Evolutionary conservation across 2,329 filamentous ascomycete genomes (phyloP).

Genomic region (Amesomyces nigricolor): DNA sequence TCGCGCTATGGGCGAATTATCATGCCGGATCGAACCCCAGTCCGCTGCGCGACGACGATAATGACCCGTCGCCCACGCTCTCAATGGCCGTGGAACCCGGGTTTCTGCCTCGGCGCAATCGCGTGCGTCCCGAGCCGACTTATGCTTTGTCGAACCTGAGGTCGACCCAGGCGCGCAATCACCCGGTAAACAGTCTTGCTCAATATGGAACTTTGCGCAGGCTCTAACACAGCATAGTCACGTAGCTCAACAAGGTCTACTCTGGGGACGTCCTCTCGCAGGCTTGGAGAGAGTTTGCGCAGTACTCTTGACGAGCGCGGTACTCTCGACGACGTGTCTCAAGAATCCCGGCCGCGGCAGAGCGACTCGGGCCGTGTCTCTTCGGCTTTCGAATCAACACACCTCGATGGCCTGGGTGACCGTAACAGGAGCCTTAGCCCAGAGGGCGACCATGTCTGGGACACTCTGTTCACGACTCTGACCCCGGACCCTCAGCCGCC

Average conservation of each 20-base stretch:
- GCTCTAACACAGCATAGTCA: conserved; percentile 16
- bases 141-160: conserved; percentile 21
- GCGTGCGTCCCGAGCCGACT: conserved; percentile 14
- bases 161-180: conserved; percentile 19
- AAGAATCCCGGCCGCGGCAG: not conserved
- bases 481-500: conserved; percentile 76
- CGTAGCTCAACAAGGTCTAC: conserved; percentile 5
- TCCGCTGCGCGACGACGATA: conserved; percentile 12
- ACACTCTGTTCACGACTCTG: conserved; percentile 72
- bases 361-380: no score
- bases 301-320: conserved; percentile 2
- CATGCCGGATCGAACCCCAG: conserved; percentile 24
- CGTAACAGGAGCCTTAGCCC: conserved; percentile 77
- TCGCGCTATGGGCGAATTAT: conserved; percentile 27
- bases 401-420: conserved; percentile 72
- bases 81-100: conserved; percentile 18
- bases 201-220: not conserved
- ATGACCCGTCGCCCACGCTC: conserved; percentile 1
- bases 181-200: conserved; percentile 8
- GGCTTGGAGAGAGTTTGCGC: conserved; percentile 1
- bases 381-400: conserved; percentile 10
- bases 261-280: not conserved
- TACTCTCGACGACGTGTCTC: not conserved
- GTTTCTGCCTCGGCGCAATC: conserved; percentile 11
- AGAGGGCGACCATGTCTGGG: conserved; percentile 64